phyloP scores from a whole-genome alignment of 352 stramenopile species.

The Globisporangium abappressorium region DNA sequence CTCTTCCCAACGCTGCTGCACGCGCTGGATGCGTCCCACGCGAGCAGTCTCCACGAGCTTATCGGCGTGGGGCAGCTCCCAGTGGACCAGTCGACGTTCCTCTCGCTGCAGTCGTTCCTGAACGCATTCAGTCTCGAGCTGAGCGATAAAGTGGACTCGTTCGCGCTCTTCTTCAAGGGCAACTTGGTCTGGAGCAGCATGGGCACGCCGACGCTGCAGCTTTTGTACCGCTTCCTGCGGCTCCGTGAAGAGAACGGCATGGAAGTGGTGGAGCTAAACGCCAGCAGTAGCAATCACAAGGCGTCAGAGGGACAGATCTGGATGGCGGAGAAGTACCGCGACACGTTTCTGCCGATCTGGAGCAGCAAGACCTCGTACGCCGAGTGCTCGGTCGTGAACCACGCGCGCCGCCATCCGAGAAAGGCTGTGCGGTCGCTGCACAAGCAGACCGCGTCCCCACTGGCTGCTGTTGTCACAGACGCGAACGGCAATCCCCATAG shows the following conservation, averaged over 20 bases:
- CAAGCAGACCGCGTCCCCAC: conserved; percentile 40
- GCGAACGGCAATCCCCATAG: conserved; percentile 13
- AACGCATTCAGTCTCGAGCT: conserved; percentile 35
- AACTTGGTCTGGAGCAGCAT: conserved; percentile 55
- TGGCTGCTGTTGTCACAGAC: conserved; percentile 38
- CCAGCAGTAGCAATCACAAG: too few species aligned
- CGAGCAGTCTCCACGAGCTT: conserved; percentile 41
- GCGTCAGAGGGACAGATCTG: conserved; percentile 16
- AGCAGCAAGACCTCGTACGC: conserved; percentile 59
- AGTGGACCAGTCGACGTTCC: conserved; percentile 46
- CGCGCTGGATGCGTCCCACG: conserved; percentile 26
- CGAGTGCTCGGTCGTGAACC: conserved; percentile 42
- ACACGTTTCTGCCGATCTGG: conserved; percentile 64
- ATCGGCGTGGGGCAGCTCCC: conserved; percentile 44
- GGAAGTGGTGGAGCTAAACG: conserved; percentile 13
- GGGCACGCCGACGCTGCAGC: conserved; percentile 26
- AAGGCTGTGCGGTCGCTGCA: conserved; percentile 41
- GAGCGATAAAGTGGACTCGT: conserved; percentile 6
- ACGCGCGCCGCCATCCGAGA: conserved; percentile 25
- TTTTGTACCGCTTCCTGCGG: conserved; percentile 45
- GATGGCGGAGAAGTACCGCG: conserved; percentile 48
- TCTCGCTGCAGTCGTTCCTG: conserved; percentile 52
- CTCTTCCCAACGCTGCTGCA: conserved; percentile 50
- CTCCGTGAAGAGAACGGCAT: conserved; percentile 62
- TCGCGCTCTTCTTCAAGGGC: conserved; percentile 51